These are phyloP conservation scores for Xylariaceae sp. DNA, from an alignment of 2,329 filamentous ascomycete genomes.

Conservation along the genomic window DNA sequence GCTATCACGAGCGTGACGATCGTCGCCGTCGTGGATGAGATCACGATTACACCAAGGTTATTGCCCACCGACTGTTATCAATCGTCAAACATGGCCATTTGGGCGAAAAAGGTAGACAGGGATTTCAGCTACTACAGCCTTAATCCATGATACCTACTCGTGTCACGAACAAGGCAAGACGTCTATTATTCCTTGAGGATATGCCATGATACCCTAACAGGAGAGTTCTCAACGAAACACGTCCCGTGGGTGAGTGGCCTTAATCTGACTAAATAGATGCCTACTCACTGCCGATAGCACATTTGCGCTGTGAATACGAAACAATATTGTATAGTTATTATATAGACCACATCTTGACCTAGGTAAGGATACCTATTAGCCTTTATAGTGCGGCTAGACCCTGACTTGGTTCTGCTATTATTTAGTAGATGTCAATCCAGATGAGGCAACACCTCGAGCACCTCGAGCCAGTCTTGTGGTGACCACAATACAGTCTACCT, in stretches of 20 bases:
- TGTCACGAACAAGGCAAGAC: background rate
- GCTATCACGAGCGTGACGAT: conserved; percentile 32
- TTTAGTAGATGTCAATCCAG: background rate
- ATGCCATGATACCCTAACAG: background rate
- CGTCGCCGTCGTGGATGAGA: conserved; percentile 22
- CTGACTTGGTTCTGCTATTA: background rate
- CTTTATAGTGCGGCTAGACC: background rate
- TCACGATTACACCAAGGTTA: background rate
- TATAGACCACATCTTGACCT: background rate
- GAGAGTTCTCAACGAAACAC: background rate
- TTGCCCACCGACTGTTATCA: background rate
- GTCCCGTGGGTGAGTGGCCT: background rate
- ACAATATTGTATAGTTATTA: background rate
- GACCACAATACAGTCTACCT: no score
- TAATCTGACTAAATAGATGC: background rate
- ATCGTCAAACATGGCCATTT: background rate
- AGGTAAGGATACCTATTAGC: background rate
- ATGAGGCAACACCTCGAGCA: no score
- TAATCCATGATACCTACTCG: background rate
- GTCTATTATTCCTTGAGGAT: background rate
- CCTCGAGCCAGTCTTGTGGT: no score
- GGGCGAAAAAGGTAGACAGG: background rate
- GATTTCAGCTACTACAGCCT: background rate
- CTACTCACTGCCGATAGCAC: background rate
- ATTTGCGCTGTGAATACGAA: background rate